A percentile compares a stretch with the other conserved stretches of the same genome.
phyloP scores from a whole-genome alignment of 805 yeast species.

The Kuraishia ogatae region DNA sequence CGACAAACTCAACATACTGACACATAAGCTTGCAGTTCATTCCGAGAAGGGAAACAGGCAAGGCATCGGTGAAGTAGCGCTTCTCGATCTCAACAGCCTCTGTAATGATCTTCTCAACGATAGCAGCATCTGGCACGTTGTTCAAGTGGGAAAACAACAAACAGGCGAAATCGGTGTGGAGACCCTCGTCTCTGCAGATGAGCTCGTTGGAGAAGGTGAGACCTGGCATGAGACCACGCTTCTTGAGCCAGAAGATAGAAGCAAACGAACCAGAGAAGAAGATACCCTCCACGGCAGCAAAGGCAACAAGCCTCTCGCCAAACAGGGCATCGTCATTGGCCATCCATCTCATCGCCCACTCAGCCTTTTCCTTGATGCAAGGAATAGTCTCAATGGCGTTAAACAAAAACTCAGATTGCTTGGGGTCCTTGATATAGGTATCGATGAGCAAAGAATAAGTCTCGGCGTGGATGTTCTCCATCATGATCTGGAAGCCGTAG shows the following conservation, averaged over 20 bases:
- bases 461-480: constrained; percentile 98
- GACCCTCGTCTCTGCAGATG: constrained; percentile 97
- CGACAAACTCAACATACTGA: constrained; percentile 96
- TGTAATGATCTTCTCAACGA: constrained; percentile 79
- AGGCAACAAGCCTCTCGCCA: constrained; percentile 94
- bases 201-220: constrained; percentile 95
- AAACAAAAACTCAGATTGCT: constrained; percentile 83
- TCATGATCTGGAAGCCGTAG: constrained; percentile 99
- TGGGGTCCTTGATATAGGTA: constrained; percentile 92
- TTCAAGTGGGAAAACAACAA: constrained; percentile 86
- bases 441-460: constrained; percentile 93
- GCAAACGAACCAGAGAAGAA: constrained; percentile 98
- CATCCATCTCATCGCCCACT: constrained; percentile 99
- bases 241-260: constrained; percentile 97
- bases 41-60: constrained; percentile 88
- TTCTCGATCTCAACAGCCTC: constrained; percentile 95
- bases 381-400: constrained; percentile 96
- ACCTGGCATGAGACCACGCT: constrained; percentile 99
- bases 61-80: constrained; percentile 90
- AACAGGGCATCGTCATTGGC: constrained; percentile 79
- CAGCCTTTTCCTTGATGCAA: constrained; percentile 93
- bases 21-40: constrained; percentile 93
- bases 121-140: constrained; percentile 74
- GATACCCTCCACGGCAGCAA: constrained; percentile 98
- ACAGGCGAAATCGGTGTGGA: constrained; percentile 98